Evolutionary conservation across 108 stramenopile genomes (phyloP).

Genomic region (Aurantiochytrium sp.): DNA sequence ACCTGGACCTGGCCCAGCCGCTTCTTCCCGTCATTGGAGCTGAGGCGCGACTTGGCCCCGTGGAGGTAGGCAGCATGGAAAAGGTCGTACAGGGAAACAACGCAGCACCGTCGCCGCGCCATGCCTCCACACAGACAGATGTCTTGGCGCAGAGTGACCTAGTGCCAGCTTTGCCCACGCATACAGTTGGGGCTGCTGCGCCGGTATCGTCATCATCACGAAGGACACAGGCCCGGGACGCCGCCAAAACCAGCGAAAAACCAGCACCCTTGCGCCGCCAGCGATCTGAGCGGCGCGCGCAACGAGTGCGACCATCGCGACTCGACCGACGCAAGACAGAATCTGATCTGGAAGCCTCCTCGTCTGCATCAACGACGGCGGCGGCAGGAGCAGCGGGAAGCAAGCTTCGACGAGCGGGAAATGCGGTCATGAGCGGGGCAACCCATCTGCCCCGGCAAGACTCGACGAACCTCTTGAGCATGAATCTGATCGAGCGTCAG

Average conservation of each 20-base stretch:
- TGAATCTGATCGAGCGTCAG: constrained; percentile 1
- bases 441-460: background rate
- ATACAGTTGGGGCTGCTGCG: too few relatives aligned
- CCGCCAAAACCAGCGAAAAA: background rate
- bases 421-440: background rate
- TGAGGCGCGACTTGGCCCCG: background rate
- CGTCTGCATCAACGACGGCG: too few relatives aligned
- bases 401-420: background rate
- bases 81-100: background rate
- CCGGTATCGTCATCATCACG: background rate
- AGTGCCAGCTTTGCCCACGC: too few relatives aligned
- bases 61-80: too few relatives aligned
- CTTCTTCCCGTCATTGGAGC: background rate
- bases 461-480: background rate
- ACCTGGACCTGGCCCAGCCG: background rate
- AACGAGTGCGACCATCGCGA: background rate
- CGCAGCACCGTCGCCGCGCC: background rate
- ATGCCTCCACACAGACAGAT: background rate
- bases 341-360: background rate
- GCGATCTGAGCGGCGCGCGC: background rate
- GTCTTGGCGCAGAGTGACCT: too few relatives aligned
- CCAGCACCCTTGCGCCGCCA: background rate
- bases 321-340: background rate
- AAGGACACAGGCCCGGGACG: background rate
- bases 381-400: too few relatives aligned